These are phyloP conservation scores for sorghum (Sorghum bicolor) DNA, from an alignment of 176 grass and related monocot genomes.

Conservation along the genomic window Sorghum_bicolor_NCBIv3 NC_012870.2:74189501-74190000, in stretches of 20 bases:
- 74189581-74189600: not conserved
- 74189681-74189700: not conserved
- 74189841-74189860: not conserved
- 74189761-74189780: not conserved
- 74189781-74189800: not conserved
- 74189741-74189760: not conserved
- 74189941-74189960: not conserved
- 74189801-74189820: not conserved
- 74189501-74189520: not conserved
- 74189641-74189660: not conserved
- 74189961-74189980: not conserved
- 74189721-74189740: not conserved
- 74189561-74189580: not conserved
- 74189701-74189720: constrained; percentile 6
- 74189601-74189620: not conserved
- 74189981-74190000: not conserved
- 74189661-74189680: not conserved
- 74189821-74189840: not conserved
- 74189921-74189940: not conserved
- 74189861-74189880: no score
- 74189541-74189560: not conserved
- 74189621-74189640: not conserved
- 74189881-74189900: no score
- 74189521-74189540: not conserved
- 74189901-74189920: no score